These are phyloP conservation scores for Malassezia japonica DNA, from an alignment of 1,284 basidiomycete genomes.

Conservation along the genomic window DNA sequence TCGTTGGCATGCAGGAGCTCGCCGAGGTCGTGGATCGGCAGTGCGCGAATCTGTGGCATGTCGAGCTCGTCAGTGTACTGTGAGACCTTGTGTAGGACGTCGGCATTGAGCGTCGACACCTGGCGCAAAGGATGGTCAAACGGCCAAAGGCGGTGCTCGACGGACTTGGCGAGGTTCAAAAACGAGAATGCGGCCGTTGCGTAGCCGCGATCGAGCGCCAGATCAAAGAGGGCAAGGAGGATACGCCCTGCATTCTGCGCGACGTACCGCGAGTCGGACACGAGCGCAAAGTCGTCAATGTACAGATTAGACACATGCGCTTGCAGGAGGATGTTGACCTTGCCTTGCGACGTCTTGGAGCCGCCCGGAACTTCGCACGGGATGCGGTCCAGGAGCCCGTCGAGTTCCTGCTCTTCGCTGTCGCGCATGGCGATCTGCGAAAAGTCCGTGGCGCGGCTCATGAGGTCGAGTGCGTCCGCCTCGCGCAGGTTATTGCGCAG, in stretches of 20 bases:
- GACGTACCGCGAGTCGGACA: slow-evolving; percentile 85
- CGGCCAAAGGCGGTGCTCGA: slow-evolving; percentile 73
- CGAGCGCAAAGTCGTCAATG: slow-evolving; percentile 89
- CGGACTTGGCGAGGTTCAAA: slow-evolving; percentile 75
- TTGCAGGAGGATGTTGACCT: slow-evolving; percentile 93
- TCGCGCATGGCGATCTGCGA: slow-evolving; percentile 90
- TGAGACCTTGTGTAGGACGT: slow-evolving; percentile 67
- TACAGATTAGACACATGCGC: slow-evolving; percentile 70
- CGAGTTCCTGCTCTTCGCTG: slow-evolving; percentile 74
- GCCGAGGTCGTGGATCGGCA: slow-evolving; percentile 68
- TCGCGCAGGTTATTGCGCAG: slow-evolving; percentile 82
- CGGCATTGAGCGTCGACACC: slow-evolving; percentile 57
- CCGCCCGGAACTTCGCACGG: slow-evolving; percentile 57
- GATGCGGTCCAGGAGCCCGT: slow-evolving; percentile 58
- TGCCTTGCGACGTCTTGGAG: slow-evolving; percentile 68
- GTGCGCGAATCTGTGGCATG: slow-evolving; percentile 65
- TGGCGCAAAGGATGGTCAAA: slow-evolving; percentile 73
- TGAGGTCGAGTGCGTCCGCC: slow-evolving; percentile 77
- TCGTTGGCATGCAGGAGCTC: slow-evolving; percentile 78
- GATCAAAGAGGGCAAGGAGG: slow-evolving; percentile 82
- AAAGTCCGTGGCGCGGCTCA: slow-evolving; percentile 90
- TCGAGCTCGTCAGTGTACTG: slow-evolving; percentile 76
- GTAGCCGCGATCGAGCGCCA: slow-evolving; percentile 84
- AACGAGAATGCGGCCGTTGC: slow-evolving; percentile 70
- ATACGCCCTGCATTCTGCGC: slow-evolving; percentile 80